Percentiles rank a stretch among this genome's conserved stretches.
Conservation (phyloP, 306 rosid genomes). For the Coriaria nepalensis region DNA sequence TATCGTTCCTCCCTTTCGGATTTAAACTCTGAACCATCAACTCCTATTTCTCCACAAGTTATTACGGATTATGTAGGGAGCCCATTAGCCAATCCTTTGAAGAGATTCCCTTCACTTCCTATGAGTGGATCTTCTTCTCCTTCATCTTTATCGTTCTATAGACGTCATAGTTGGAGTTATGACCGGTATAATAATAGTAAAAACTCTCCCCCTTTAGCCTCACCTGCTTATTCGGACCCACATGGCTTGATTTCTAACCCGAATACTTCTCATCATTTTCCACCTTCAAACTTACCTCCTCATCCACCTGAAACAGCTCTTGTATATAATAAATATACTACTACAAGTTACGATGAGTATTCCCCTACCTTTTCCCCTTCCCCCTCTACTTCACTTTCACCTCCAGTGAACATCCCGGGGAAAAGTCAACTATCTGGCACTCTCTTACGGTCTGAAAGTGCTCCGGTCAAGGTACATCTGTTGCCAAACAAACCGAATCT, state of each 20-base stretch:
- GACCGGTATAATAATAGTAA: slow-evolving; percentile 23
- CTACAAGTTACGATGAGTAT: slow-evolving; percentile 37
- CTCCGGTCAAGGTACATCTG: slow-evolving; percentile 46
- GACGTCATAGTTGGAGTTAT: slow-evolving; percentile 53
- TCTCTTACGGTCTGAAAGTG: slow-evolving; percentile 68
- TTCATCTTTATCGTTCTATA: slow-evolving; percentile 33
- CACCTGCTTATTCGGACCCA: slow-evolving; percentile 62
- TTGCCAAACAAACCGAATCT: slow-evolving; percentile 30
- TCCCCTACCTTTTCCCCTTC: slow-evolving; percentile 33
- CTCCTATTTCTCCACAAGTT: slow-evolving; percentile 60
- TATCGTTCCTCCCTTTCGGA: slow-evolving; percentile 40
- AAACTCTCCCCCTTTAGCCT: slow-evolving; percentile 51
- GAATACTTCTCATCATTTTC: slow-evolving; percentile 19
- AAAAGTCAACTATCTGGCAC: slow-evolving; percentile 26
- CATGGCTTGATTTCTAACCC: slow-evolving; percentile 29
- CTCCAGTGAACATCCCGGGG: slow-evolving; percentile 41
- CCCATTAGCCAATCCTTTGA: slow-evolving; percentile 56
- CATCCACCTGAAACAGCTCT: slow-evolving; percentile 43
- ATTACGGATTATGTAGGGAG: slow-evolving; percentile 78
- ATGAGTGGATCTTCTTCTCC: slow-evolving; percentile 33
- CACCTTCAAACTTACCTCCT: slow-evolving; percentile 58
- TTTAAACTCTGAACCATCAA: slow-evolving; percentile 44
- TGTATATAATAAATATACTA: slow-evolving; percentile 31
- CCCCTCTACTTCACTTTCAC: slow-evolving; percentile 46
- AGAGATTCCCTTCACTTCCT: slow-evolving; percentile 49